Evolutionary conservation across 164 flowering plant species (phyloP), one percentile per base, ranked within the genome.

Genomic region (Berberis thunbergii): DNA sequence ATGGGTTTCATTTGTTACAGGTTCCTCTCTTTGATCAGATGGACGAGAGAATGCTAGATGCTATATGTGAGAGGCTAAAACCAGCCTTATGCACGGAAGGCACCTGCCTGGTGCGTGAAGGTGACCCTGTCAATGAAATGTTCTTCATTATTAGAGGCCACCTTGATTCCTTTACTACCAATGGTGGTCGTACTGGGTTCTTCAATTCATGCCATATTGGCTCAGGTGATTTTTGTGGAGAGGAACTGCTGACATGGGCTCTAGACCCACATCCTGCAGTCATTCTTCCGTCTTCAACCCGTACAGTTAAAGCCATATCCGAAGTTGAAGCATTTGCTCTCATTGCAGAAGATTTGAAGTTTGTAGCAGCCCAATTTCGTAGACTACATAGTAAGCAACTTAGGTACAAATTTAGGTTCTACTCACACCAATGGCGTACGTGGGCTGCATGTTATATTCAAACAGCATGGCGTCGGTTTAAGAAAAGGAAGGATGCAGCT

Each of bases 361-460:
- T 93, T 69, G 98, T 93, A 12, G 91, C 96, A 4, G 73, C 86
- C 0, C 98, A 90, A 71, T 90, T 85, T 55, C 73, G 96, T 40
- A 76, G 87, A 41, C 82, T 93, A 0, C 97, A 88, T 63, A 90
- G 94, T 78, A 90, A 85, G 70, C 89, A 86, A 61, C 81, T 93
- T 1, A 74, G 91, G 45, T 89, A 88, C 73, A 88, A 80, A 75
- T 88, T 93, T 70, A 67, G 96, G 60, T 90, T 90, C 79, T 86
- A 90, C 68, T 86, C 96, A 0, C 92, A 86, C 67, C 98, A 93
- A 45, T 93, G 98, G 98, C 73, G 98, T 7, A 75, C 88, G 1
- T 93, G 98, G 98, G 89, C 96, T 13, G 96, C 96, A 0, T 86
- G 97, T 64, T 93, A 81, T 66, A 70, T 93, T 12, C 98, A 93